These are phyloP conservation scores for Backusella liffmaniae DNA, from an alignment of 192 early-diverging fungal genomes.

Conservation along the genomic window DNA sequence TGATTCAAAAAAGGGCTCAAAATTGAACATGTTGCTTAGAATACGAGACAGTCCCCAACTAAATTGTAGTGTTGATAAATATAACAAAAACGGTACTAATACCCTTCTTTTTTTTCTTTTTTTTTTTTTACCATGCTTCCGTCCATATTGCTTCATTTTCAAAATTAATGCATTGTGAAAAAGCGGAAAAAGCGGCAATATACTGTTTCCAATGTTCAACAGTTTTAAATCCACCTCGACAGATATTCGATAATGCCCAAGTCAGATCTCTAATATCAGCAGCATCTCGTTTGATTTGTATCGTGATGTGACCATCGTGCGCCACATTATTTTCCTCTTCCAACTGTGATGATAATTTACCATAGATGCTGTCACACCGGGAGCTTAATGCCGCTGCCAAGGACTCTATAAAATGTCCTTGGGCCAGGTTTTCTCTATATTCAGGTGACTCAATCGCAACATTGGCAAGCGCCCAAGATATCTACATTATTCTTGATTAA, in stretches of 20 bases:
- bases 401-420: conserved; percentile 19
- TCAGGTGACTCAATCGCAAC: conserved; percentile 19
- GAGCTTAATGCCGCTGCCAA: conserved; percentile 6
- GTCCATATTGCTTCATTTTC: conserved; percentile 20
- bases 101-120: too few species aligned
- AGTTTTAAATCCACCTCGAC: conserved; percentile 28
- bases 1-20: conserved; percentile 12
- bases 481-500: background rate
- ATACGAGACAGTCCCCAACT: conserved; percentile 38
- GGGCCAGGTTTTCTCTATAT: conserved; percentile 15
- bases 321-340: background rate
- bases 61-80: background rate
- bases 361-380: conserved; percentile 12
- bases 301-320: background rate
- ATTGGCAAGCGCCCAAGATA: conserved; percentile 29
- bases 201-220: conserved; percentile 5
- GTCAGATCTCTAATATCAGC: conserved; percentile 21
- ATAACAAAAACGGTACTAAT: background rate
- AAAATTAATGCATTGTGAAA: conserved; percentile 13
- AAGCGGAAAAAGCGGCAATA: conserved; percentile 19
- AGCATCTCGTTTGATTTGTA: conserved; percentile 7
- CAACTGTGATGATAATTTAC: background rate
- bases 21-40: conserved; percentile 27
- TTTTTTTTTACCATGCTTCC: conserved; percentile 23
- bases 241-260: conserved; percentile 35